phyloP scores from a whole-genome alignment of 2,329 filamentous ascomycete species.

The Talaromyces sp. region DNA sequence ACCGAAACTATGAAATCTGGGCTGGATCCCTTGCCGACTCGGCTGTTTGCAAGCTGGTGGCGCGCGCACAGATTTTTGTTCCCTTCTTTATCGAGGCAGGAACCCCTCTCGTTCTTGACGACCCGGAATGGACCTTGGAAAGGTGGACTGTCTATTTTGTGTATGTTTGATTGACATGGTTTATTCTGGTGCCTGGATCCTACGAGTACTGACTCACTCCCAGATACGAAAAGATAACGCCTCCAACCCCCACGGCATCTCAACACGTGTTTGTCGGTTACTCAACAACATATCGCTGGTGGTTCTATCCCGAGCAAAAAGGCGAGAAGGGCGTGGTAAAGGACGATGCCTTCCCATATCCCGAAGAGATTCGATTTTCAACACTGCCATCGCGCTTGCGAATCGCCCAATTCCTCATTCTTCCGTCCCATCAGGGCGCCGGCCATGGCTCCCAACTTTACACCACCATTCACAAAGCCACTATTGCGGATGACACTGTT shows the following conservation, averaged over 20 bases:
- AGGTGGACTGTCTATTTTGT: conserved; percentile 92
- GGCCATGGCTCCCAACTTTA: conserved; percentile 80
- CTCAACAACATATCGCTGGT: conserved; percentile 85
- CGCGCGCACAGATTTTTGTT: conserved; percentile 76
- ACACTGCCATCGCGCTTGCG: conserved; percentile 71
- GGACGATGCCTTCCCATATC: conserved; percentile 40
- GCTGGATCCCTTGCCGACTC: conserved; percentile 67
- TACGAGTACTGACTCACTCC: conserved; percentile 13
- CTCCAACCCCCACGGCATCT: conserved; percentile 42
- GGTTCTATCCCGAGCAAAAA: conserved; percentile 44
- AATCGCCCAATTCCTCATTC: conserved; percentile 87
- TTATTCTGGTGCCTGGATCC: background rate
- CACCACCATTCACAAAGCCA: conserved; percentile 66
- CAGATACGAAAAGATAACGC: conserved; percentile 52
- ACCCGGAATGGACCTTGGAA: conserved; percentile 66
- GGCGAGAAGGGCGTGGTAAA: conserved; percentile 33
- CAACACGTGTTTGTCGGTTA: conserved; percentile 85
- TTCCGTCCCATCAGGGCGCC: conserved; percentile 78
- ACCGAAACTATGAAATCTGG: conserved; percentile 77
- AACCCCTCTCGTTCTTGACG: conserved; percentile 65
- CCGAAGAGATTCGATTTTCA: conserved; percentile 43
- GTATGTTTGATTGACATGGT: conserved; percentile 36
- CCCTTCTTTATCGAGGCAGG: conserved; percentile 91
- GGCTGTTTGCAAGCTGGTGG: conserved; percentile 64
- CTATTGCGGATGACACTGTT: conserved; percentile 62